Evolutionary conservation across 345 rosid species (phyloP), one percentile per base, ranked within the genome.

Genomic region (Melastoma malabathricum): DNA sequence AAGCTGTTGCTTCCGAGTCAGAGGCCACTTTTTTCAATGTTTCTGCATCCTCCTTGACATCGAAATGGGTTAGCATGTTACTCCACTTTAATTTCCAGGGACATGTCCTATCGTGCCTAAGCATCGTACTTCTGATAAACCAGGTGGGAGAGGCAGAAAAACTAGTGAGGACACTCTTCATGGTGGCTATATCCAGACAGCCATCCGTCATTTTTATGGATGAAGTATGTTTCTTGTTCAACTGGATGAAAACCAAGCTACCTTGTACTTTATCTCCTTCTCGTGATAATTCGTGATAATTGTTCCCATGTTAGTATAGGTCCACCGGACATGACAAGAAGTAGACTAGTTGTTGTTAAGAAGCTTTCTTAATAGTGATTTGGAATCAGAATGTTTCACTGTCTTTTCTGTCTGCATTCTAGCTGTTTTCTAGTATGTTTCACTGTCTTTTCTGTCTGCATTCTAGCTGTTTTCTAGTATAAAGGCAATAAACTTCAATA

Each of bases 61-160:
- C 98, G 48, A 86, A 90, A 79, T 90, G 98, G 96, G 98, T 90
- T 34, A 16, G 80, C 56, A 25, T 65, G 50, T 49, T 10, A 15
- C 60, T 29, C 38, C 38, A 29, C 38, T 29, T 29, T 29, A 10
- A 4, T 29, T 29, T 29, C 38, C 6, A 10, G 9, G 38, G 38
- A 29, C 5, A 10, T 29, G 38, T 4, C 38, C 38, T 29, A 29
- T 29, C 9, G 3, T 29, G 38, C 38, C 38, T 29, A 10, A 29
- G 5, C 5, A 29, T 29, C 2, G 38, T 50, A 47, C 45, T 43
- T 59, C 22, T 48, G 29, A 22, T 53, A 54, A 29, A 54, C 58
- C 69, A 90, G 98, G 96, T 90, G 61, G 98, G 98, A 15, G 98
- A 90, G 73, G 98, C 75, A 61, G 98, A 90, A 67, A 90, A 86